Evolutionary conservation across 257 asterid genomes (phyloP), one percentile per base, ranked within the genome.

Genomic region (Lantana camara): DNA sequence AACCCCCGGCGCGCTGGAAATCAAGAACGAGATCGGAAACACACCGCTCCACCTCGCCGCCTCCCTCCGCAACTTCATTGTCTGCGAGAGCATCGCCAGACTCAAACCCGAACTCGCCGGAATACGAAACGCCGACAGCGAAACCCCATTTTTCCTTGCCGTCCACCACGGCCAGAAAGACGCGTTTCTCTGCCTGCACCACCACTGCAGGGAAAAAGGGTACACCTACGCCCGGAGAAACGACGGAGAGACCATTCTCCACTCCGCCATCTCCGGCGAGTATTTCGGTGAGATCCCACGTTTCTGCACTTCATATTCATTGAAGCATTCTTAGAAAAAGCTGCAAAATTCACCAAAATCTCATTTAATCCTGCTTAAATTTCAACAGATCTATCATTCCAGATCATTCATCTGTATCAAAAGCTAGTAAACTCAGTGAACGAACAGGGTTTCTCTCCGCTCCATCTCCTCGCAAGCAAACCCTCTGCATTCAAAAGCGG

Each of bases 401-500:
- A 62, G 0, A 71, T 76, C 1, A 71, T 71, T 14, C 24, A n/a
- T 38, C 44, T 30, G 3, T 66, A 75, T 12, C 13, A 4, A 5
- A 14, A 38, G 19, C 73, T 75, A 7, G 24, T 46, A 6, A 53
- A 70, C 29, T 29, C 41, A 4, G 53, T 64, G 29, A 61, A 69
- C 50, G 79, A 41, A 49, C 44, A 45, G 0, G 84, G 84, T 8
- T 17, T 45, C 34, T 59, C 75, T 0, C 75, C 84, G 5, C 73
- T 75, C 1, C 82, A 75, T 67, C 48, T 66, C 50, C 70, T 75
- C 30, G 82, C 82, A 1, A 57, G 60, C 52, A 73, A 75, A 11
- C 85, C 82, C 3, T 65, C 79, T 20, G 79, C 77, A 5, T 79
- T 79, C 46, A 61, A 29, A 42, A 79, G 81, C 75, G 84, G 81